phyloP scores from a whole-genome alignment of 139 green algal genomes.

The Pleodorina starrii region DNA sequence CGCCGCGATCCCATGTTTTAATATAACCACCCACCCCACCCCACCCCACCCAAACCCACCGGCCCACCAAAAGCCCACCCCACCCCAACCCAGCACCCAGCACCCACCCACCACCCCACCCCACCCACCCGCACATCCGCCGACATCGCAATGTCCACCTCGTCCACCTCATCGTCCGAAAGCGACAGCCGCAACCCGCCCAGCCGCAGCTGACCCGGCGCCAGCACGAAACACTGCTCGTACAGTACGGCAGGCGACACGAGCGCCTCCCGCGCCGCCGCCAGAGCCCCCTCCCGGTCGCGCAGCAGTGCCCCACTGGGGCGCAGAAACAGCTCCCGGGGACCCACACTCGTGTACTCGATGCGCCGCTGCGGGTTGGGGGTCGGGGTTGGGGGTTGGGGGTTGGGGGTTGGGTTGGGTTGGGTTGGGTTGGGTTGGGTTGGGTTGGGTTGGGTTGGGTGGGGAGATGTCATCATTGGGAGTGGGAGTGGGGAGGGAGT shows the following conservation, averaged over 20 bases:
- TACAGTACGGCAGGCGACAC: not conserved
- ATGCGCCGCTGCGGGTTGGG: conserved; percentile 10
- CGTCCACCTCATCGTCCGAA: conserved; percentile 24
- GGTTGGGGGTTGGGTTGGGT: too few species aligned
- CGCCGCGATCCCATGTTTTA: too few species aligned
- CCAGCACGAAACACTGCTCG: conserved; percentile 38
- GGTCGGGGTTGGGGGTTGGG: too few species aligned
- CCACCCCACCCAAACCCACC: too few species aligned
- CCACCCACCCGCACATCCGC: not conserved
- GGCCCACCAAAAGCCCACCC: too few species aligned
- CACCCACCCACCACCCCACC: too few species aligned
- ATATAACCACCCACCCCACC: too few species aligned
- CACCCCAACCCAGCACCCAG: too few species aligned
- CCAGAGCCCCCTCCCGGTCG: not conserved
- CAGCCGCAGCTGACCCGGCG: not conserved
- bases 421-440: too few species aligned
- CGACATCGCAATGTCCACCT: not conserved
- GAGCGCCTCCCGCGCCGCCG: not conserved
- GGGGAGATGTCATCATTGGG: too few species aligned
- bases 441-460: too few species aligned
- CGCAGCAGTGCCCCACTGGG: not conserved
- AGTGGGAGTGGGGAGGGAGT: too few species aligned
- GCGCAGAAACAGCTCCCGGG: conserved; percentile 6
- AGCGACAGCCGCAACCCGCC: conserved; percentile 32
- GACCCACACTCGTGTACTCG: not conserved